Evolutionary conservation across 2,329 filamentous ascomycete species (phyloP), one percentile per base, ranked within the genome.

Genomic region (Botryotinia calthae): DNA sequence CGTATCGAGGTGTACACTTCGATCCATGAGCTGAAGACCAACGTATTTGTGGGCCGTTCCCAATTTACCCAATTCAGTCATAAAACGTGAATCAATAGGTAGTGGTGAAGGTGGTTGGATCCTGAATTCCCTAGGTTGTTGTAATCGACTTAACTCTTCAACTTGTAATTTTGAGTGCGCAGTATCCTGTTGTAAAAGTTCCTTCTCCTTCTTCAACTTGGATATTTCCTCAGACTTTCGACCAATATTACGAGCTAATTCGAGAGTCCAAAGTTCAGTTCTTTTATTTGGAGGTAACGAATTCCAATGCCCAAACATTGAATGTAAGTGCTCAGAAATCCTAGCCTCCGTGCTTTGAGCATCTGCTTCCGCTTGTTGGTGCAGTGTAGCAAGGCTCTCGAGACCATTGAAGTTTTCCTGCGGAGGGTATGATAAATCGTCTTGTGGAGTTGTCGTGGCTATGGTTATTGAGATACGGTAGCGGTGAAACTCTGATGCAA

Each of bases 231-330:
- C 84, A 6, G 85, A 81, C 71, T 87, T 87, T 74, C 88, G 84
- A 9, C 87, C 87, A 2, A 90, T 83, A 44, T 85, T 84, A n/a
- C 89, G 84, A 0, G 89, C 89, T 56, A 91, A 82, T 79, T 90
- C 88, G 51, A 91, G 79, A 8, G 85, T 82, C 89, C 89, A 91
- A 10, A 90, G 84, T 75, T 90, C 87, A 40, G 84, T 84, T 70
- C 87, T 86, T 34, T 87, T 85, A 51, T 87, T 86, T 2, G 81
- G 76, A 0, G 89, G 82, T 40, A 96, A 84, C 2, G 85, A 84
- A 69, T 88, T 88, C 95, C 95, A 98, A 59, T 93, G 91, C 10
- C 87, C 86, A 80, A 90, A 97, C 0, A 93, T 90, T 22, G 90
- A 88, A n/a, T 92, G 87, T 9, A 97, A 82, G 80, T 98, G 95